Base-by-base conservation (phyloP, 202 grass and related monocot species). In the Eragrostis tef region DNA sequence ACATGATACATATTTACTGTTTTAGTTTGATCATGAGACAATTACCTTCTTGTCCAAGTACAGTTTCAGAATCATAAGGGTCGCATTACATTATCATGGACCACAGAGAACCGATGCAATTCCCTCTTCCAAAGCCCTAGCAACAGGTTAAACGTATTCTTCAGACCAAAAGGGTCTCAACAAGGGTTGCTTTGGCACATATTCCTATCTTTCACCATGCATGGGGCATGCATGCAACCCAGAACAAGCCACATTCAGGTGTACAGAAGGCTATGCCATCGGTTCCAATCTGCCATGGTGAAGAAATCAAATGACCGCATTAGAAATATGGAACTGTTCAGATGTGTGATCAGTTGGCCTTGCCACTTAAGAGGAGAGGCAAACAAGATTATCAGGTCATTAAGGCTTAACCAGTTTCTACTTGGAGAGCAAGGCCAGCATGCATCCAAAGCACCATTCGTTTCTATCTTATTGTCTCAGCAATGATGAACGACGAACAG, bases 71-170 rank as follows among this genome's bases (percentile, higher is more conserved):
- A 73, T 54, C 25, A 65, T 73, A 73, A 69, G 21, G 69, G 42
- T 70, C 47, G 24, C 44, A 56, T 44, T 67, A 19, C 44, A 56
- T 44, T 67, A 26, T 27, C 43, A 84, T 70, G 75, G 69, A 75
- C 60, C 61, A 51, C 52, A 67, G 59, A 71, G 79, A 81, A 84
- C 62, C 84, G 20, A 88, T 75, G 61, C 45, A 64, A 63, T 75
- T 12, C 34, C 62, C 51, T 84, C 53, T 74, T 88, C 53, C 70
- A 70, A 75, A 54, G 75, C 31, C 53, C 58, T 88, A 70, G 51
- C 46, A 70, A 74, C 56, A 69, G 64, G 36, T 54, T 70, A 44
- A 46, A 59, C 17, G 21, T 53, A 79, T 51, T 73, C 16, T 65
- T 44, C 56, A 43, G 45, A 71, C 54, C 27, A 79, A 81, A 67